These are phyloP conservation scores for Somion occarium DNA, from an alignment of 1,284 basidiomycete genomes.

Conservation along the genomic window DNA sequence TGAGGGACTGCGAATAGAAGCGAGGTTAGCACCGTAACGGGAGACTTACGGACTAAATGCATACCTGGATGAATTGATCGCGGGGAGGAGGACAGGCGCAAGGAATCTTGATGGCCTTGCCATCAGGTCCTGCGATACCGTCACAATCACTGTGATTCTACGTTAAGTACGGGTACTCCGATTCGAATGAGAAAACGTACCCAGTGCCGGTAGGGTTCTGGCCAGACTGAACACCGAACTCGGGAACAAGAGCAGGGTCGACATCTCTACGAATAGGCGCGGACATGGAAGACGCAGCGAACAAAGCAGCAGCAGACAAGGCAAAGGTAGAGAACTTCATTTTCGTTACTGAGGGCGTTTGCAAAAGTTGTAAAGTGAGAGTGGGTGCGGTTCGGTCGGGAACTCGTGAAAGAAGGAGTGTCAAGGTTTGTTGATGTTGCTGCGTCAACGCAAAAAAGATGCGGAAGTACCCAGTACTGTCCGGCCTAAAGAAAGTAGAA, in stretches of 20 bases:
- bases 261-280: slow-evolving; percentile 43
- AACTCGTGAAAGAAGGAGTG: slow-evolving; percentile 11
- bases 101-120: slow-evolving; percentile 50
- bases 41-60: background rate
- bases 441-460: slow-evolving; percentile 16
- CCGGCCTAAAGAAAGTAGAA: slow-evolving; percentile 9
- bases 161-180: background rate
- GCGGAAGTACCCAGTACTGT: slow-evolving; percentile 16
- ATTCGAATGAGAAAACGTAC: slow-evolving; percentile 14
- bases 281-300: slow-evolving; percentile 35
- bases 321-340: slow-evolving; percentile 26
- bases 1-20: slow-evolving; percentile 34
- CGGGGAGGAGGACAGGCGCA: slow-evolving; percentile 47
- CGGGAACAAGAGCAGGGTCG: slow-evolving; percentile 44
- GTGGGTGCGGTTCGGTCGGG: background rate
- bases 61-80: slow-evolving; percentile 27
- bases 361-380: slow-evolving; percentile 2
- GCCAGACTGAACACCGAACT: slow-evolving; percentile 46
- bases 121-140: slow-evolving; percentile 34
- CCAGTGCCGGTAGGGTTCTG: slow-evolving; percentile 47
- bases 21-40: background rate
- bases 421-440: slow-evolving; percentile 6
- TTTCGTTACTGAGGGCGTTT: slow-evolving; percentile 2
- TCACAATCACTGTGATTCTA: slow-evolving; percentile 23
- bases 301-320: slow-evolving; percentile 28